These are phyloP conservation scores for Plasmodium billcollinsi DNA, from an alignment of 169 alveolate species.

Conservation along the genomic window DNA sequence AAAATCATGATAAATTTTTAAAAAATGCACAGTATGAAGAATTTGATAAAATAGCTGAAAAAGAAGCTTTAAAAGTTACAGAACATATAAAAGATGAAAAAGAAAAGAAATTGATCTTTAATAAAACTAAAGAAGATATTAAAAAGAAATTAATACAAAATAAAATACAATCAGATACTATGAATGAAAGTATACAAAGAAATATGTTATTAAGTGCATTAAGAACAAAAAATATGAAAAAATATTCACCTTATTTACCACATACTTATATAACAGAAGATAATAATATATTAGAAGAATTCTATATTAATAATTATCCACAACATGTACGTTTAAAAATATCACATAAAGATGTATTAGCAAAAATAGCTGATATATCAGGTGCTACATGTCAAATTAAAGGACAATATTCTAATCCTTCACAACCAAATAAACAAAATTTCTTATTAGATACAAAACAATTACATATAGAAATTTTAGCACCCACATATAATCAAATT, in stretches of 20 bases:
- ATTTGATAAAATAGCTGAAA: slow-evolving; percentile 49
- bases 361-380: slow-evolving; percentile 87
- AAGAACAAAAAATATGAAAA: slow-evolving; percentile 47
- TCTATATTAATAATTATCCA: slow-evolving; percentile 94
- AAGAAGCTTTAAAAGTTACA: slow-evolving; percentile 39
- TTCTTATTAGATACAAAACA: slow-evolving; percentile 83
- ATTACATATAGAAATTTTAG: slow-evolving; percentile 89
- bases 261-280: slow-evolving; percentile 82
- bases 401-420: slow-evolving; percentile 88
- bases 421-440: slow-evolving; percentile 77
- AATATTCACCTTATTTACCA: slow-evolving; percentile 58
- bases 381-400: slow-evolving; percentile 89
- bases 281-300: slow-evolving; percentile 90
- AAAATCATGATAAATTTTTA: slow-evolving; percentile 10
- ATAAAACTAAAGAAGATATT: slow-evolving; percentile 59
- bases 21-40: slow-evolving; percentile 11
- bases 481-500: slow-evolving; percentile 87
- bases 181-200: slow-evolving; percentile 46
- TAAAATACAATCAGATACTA: slow-evolving; percentile 18
- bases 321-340: slow-evolving; percentile 90
- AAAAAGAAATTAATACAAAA: slow-evolving; percentile 34
- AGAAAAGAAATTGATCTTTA: slow-evolving; percentile 64
- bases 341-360: slow-evolving; percentile 90
- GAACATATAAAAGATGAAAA: slow-evolving; percentile 49
- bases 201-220: slow-evolving; percentile 41